Base-by-base conservation (phyloP, 2,329 filamentous ascomycete species). In the Dryadomyces quercus-mongolicae region DNA sequence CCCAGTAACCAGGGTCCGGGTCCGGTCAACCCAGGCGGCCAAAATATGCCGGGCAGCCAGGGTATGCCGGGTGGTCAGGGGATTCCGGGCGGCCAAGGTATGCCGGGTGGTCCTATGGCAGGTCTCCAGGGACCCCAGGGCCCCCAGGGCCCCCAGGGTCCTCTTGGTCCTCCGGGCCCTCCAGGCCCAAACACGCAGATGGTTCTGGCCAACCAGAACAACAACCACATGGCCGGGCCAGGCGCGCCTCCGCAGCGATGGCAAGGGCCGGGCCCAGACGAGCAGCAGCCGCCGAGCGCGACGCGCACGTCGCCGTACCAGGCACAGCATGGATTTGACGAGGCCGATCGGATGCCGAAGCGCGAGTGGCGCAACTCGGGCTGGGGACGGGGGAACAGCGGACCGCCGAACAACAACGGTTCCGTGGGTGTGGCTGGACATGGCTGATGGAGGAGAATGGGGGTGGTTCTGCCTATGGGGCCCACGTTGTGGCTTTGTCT, bases 331-430 rank as follows among this genome's bases (percentile, higher is more conserved):
- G 71, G 75, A 38, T 72, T 72, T 57, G 66, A 62, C 42, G 61
- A 67, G 38, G 70, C 73, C 49, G 68, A 51, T 38, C 49, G 70
- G 49, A 42, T 64, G 49, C 73, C 74, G 57, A 73, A 73, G 48
- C 71, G 74, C 54, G 76, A 81, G 56, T 81, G 78, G 76, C 73
- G 78, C 38, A 80, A 79, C 62, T 81, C 78, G 18, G 76, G 69
- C 42, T 79, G 73, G 72, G 71, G 70, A 31, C 74, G 74, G 49
- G 76, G 74, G 56, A 75, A 40, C 44, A 31, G 34, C 36, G 44
- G 51, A 2, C 25, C 51, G 13, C 51, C 31, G 1, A 47, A 47
- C 31, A 53, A 69, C 58, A 53, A 69, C 57, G 71, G 74, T 21
- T 72, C 73, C 25, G 67, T 74, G 48, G 75, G 78, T 57, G 70